These are phyloP conservation scores for Boletus huronensis DNA, from an alignment of 768 basidiomycete genomes.

Conservation along the genomic window DNA sequence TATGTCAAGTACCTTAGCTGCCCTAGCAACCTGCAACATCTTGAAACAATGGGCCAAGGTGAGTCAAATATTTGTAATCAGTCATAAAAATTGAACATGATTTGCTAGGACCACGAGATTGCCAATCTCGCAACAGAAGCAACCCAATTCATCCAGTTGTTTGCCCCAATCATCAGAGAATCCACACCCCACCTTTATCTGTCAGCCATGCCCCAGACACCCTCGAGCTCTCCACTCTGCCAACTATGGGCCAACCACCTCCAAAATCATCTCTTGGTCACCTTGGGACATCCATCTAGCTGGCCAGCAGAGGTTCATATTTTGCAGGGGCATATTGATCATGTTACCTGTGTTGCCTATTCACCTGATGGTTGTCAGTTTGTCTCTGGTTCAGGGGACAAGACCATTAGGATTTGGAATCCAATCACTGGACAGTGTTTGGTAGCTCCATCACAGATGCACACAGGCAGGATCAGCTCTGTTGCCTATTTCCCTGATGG, in stretches of 20 bases:
- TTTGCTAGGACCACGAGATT: slow-evolving; percentile 11
- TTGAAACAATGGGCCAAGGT: slow-evolving; percentile 21
- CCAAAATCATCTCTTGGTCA: slow-evolving; percentile 10
- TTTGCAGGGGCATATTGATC: slow-evolving; percentile 13
- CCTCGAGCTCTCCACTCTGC: slow-evolving; percentile 24
- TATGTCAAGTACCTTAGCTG: slow-evolving; percentile 3
- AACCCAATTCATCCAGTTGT: slow-evolving; percentile 29
- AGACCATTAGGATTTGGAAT: slow-evolving; percentile 20
- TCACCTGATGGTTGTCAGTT: slow-evolving; percentile 23
- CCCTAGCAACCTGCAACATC: slow-evolving; percentile 8
- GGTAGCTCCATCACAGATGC: not conserved
- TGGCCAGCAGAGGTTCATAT: slow-evolving; percentile 20
- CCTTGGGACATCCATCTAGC: slow-evolving; percentile 1
- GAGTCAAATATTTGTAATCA: not conserved
- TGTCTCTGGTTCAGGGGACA: slow-evolving; percentile 25
- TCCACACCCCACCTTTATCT: slow-evolving; percentile 39
- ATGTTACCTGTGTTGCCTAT: slow-evolving; percentile 15
- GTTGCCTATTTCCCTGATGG: slow-evolving; percentile 29
- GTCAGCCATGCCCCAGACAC: slow-evolving; percentile 36
- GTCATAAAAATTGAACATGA: not conserved
- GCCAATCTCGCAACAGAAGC: slow-evolving; percentile 24
- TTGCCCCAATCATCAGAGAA: slow-evolving; percentile 27
- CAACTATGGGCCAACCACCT: slow-evolving; percentile 22
- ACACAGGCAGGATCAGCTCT: not conserved
- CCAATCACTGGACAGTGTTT: slow-evolving; percentile 15